phyloP scores from a whole-genome alignment of 2,329 filamentous ascomycete genomes.

The Trichophyton rubrum region DNA sequence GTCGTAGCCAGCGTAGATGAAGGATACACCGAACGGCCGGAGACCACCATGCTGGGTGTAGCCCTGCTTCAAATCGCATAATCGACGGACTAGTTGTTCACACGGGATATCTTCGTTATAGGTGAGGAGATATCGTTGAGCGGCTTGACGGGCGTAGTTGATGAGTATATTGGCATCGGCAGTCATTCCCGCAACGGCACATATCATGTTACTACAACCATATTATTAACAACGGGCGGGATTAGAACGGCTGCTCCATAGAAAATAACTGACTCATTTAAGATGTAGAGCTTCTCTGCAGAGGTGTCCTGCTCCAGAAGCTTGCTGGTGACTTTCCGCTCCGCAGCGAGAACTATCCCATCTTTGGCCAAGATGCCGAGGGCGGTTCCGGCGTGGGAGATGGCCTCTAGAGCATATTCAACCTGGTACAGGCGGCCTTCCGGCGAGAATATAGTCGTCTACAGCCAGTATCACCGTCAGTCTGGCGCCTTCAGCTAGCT shows the following conservation, averaged over 20 bases:
- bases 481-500: not conserved
- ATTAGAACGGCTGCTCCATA: not conserved
- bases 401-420: constrained; percentile 97
- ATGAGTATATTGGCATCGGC: constrained; percentile 99
- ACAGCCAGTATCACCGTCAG: constrained; percentile 17
- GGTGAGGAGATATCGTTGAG: constrained; percentile 92
- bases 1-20: constrained; percentile 99
- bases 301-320: constrained; percentile 98
- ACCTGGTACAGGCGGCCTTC: constrained; percentile 98
- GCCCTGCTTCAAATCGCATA: constrained; percentile 97
- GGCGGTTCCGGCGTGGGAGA: constrained; percentile 94
- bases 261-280: constrained; percentile 67
- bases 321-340: constrained; percentile 99
- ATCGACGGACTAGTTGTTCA: constrained; percentile 89
- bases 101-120: constrained; percentile 99
- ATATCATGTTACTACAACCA: constrained; percentile 86
- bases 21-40: constrained; percentile 93
- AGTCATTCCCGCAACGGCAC: constrained; percentile 96
- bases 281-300: constrained; percentile 97
- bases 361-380: constrained; percentile 95
- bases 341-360: constrained; percentile 93
- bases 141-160: constrained; percentile 96
- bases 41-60: constrained; percentile 99
- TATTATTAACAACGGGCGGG: constrained; percentile 2
- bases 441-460: constrained; percentile 99